Conservation (phyloP, 2,329 filamentous ascomycete genomes). For the Dactylella cylindrospora region DNA sequence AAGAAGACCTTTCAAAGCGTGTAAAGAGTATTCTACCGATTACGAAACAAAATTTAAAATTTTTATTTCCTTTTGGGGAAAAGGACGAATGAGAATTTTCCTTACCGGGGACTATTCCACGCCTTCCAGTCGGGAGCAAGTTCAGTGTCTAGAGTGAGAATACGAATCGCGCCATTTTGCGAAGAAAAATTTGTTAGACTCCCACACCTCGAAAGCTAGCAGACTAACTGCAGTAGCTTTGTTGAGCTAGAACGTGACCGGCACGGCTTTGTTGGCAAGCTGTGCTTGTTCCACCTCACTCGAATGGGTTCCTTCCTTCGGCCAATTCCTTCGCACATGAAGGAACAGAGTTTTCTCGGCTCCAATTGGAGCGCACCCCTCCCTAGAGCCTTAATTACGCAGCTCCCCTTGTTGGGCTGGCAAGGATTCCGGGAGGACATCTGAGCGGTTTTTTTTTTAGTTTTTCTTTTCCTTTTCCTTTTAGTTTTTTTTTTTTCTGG, state of each 20-base stretch:
- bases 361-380: slow-evolving; percentile 23
- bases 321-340: no score
- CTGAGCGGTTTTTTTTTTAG: slow-evolving; percentile 15
- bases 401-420: slow-evolving; percentile 25
- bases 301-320: no score
- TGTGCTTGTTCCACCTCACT: slow-evolving; percentile 17
- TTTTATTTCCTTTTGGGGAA: slow-evolving; percentile 6
- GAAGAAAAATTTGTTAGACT: slow-evolving; percentile 35
- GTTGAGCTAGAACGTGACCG: no score
- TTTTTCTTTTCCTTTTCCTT: no score
- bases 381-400: slow-evolving; percentile 2
- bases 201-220: slow-evolving; percentile 17
- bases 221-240: slow-evolving; percentile 11
- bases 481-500: slow-evolving; percentile 37
- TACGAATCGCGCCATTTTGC: slow-evolving; percentile 38
- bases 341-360: slow-evolving; percentile 7
- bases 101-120: slow-evolving; percentile 10
- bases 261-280: slow-evolving; percentile 30
- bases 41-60: slow-evolving; percentile 3
- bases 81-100: neutral
- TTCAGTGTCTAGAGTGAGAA: slow-evolving; percentile 6
- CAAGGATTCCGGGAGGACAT: slow-evolving; percentile 5
- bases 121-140: slow-evolving; percentile 18
- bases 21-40: slow-evolving; percentile 4
- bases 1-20: slow-evolving; percentile 27